Percentiles rank a stretch among this genome's conserved stretches.
Conservation (phyloP, 2,329 filamentous ascomycete genomes). For the Rutstroemia sp. region DNA sequence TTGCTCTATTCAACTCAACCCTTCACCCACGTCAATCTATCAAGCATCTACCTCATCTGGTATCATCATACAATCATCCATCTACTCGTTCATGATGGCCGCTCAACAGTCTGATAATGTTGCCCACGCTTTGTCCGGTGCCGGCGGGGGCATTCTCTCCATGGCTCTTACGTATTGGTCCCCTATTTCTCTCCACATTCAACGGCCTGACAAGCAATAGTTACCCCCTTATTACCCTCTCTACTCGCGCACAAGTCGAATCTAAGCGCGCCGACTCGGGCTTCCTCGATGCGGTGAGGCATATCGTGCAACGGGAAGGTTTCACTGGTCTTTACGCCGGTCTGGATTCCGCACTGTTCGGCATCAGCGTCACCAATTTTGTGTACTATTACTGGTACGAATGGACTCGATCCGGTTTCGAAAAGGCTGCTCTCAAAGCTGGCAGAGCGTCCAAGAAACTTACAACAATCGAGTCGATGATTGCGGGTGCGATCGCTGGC, state of each 20-base stretch:
- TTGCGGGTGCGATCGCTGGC: conserved; percentile 87
- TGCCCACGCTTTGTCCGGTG: conserved; percentile 86
- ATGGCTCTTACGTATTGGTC: conserved; percentile 79
- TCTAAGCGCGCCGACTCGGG: conserved; percentile 85
- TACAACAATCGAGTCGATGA: conserved; percentile 88
- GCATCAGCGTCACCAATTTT: conserved; percentile 98
- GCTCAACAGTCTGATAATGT: conserved; percentile 82
- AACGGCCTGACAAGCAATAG: conserved; percentile 36
- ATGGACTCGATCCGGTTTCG: conserved; percentile 86
- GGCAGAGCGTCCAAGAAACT: conserved; percentile 73
- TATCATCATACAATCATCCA: conserved; percentile 10
- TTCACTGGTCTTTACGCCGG: conserved; percentile 84
- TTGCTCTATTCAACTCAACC: not conserved
- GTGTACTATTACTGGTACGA: conserved; percentile 99
- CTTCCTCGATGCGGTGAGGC: conserved; percentile 73
- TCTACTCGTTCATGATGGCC: conserved; percentile 16
- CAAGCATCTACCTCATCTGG: not conserved
- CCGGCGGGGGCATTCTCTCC: conserved; percentile 87
- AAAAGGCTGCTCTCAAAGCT: conserved; percentile 63
- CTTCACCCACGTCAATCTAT: not conserved
- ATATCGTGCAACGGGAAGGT: conserved; percentile 88
- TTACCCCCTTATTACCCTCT: conserved; percentile 95
- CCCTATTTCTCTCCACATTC: conserved; percentile 7
- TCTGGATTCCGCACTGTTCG: conserved; percentile 88
- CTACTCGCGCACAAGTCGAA: conserved; percentile 94